Evolutionary conservation across 2,329 filamentous ascomycete species (phyloP), one percentile per base, ranked within the genome.

Genomic region (Pseudopyricularia cyperi): DNA sequence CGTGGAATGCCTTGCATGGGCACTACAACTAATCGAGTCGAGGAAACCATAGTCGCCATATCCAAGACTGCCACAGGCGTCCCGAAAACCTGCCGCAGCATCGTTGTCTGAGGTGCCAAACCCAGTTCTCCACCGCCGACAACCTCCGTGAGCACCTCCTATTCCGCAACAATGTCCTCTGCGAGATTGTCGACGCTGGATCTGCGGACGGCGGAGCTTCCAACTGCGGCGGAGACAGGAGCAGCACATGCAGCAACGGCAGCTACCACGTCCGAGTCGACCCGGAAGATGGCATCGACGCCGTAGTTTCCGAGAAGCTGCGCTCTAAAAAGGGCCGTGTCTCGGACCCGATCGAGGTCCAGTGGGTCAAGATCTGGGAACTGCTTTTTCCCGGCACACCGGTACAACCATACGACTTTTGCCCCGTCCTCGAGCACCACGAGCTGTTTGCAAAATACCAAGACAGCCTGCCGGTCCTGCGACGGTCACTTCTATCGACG

Each of bases 281-380:
- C 39, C 49, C 53, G 0, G 53, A 54, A 37, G 53, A 54, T 24
- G 53, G 53, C 26, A 54, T 54, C 32, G 50, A 54, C 39, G 26
- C 49, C 15, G 46, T 30, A 6, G 46, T 28, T 7, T 50, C 51
- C 14, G 47, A 49, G 15, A 49, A 50, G 17, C 50, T 54, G 22
- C 46, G 46, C 5, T 48, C 26, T 17, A 54, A 54, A 32, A 54
- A 52, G 39, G 53, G 53, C 2, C 34, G 53, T 1, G 50, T 52
- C 1, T 46, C 44, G 15, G 53, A 54, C 28, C 44, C 53, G 33
- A 46, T 52, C 9, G 53, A 52, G 15, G 50, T 52, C 9, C 53
- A 54, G 26, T 52, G 53, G 53, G 46, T 52, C 22, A 54, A 54
- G 48, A 54, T 54, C 37, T 54, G 53, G 53, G 39, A 50, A 11